Conservation (phyloP, 2,329 filamentous ascomycete species). For the Scedosporium aurantiacum region DNA sequence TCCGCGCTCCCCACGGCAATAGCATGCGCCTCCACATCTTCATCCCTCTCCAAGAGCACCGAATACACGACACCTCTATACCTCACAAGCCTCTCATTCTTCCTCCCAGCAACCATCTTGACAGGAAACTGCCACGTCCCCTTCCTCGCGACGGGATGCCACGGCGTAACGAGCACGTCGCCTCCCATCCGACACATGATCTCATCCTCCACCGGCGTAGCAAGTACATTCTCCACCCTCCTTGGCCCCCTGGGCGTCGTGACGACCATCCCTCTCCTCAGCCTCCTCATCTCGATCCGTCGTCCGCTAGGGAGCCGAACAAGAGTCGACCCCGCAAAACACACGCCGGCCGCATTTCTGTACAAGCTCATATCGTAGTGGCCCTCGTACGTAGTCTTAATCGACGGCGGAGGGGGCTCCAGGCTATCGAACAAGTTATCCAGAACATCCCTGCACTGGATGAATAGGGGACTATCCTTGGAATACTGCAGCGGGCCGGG, state of each 20-base stretch:
- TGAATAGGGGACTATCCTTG: slow-evolving; percentile 37
- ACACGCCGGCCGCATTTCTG: slow-evolving; percentile 24
- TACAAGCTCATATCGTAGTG: slow-evolving; percentile 2
- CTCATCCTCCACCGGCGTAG: slow-evolving; percentile 29
- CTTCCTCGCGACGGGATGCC: slow-evolving; percentile 42
- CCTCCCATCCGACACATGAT: slow-evolving; percentile 33
- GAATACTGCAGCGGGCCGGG: slow-evolving; percentile 45
- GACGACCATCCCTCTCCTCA: slow-evolving; percentile 36
- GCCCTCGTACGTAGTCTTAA: background rate
- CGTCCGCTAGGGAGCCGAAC: slow-evolving; percentile 33
- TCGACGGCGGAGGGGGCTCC: slow-evolving; percentile 31
- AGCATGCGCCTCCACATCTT: slow-evolving; percentile 34
- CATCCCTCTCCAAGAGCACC: slow-evolving; percentile 38
- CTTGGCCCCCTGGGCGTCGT: slow-evolving; percentile 38
- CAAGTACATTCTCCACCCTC: slow-evolving; percentile 38
- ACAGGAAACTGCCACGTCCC: slow-evolving; percentile 36
- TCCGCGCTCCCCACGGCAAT: slow-evolving; percentile 27
- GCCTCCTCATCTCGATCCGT: slow-evolving; percentile 26
- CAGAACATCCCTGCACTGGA: slow-evolving; percentile 34
- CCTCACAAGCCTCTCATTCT: slow-evolving; percentile 15
- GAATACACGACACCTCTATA: slow-evolving; percentile 47
- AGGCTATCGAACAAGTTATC: slow-evolving; percentile 37
- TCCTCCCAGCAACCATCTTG: slow-evolving; percentile 15
- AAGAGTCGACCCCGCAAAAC: slow-evolving; percentile 39
- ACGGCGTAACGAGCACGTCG: slow-evolving; percentile 41